Evolutionary conservation across 2,329 filamentous ascomycete genomes (phyloP).

Genomic region (Fonsecaea nubica): DNA sequence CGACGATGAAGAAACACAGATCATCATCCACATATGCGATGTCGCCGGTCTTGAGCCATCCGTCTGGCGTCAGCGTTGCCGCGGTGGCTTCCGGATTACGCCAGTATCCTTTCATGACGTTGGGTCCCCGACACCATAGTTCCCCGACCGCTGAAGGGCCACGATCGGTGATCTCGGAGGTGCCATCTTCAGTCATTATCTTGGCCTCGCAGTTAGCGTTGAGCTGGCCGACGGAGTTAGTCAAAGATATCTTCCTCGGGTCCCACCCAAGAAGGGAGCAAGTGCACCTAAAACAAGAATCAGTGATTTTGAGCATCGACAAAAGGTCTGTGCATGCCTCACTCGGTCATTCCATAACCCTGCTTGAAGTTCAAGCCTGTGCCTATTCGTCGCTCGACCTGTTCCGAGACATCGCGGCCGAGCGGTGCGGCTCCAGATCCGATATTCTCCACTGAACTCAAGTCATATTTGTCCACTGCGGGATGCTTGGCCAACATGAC

Average conservation of each 20-base stretch:
- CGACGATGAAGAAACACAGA: conserved; percentile 64
- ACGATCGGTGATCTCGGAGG: conserved; percentile 28
- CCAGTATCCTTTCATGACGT: conserved; percentile 67
- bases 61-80: conserved; percentile 58
- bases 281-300: conserved; percentile 55
- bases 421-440: conserved; percentile 74
- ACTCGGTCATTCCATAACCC: conserved; percentile 89
- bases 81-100: conserved; percentile 61
- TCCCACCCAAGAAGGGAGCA: conserved; percentile 73
- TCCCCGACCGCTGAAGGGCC: conserved; percentile 46
- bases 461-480: conserved; percentile 68
- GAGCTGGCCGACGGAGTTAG: conserved; percentile 69
- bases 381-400: conserved; percentile 65
- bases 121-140: conserved; percentile 62
- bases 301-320: background rate
- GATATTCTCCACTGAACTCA: conserved; percentile 68
- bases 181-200: conserved; percentile 60
- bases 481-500: conserved; percentile 76
- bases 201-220: conserved; percentile 72
- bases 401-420: conserved; percentile 61
- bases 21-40: conserved; percentile 55
- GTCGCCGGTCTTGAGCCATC: conserved; percentile 68
- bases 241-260: conserved; percentile 54
- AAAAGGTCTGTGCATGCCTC: conserved; percentile 35
- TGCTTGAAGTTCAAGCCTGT: conserved; percentile 65